Evolutionary conservation across 345 rosid genomes (phyloP), one percentile per base, ranked within the genome.

Genomic region (Boechera stricta): DNA sequence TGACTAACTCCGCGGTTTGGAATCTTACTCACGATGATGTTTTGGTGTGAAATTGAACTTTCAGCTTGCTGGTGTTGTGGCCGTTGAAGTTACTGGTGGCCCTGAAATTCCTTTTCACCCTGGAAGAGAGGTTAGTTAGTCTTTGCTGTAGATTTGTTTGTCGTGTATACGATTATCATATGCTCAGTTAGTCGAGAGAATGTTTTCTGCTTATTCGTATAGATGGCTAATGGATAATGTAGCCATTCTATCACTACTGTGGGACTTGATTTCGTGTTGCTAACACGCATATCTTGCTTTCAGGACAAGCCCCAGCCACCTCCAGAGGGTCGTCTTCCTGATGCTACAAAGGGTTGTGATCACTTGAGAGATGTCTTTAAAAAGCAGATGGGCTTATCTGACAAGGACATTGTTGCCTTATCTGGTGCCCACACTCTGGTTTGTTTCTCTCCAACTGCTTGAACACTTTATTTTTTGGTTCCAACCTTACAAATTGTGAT

Each of bases 401-500:
- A 95, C 84, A 80, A 84, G 84, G 98, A 95, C 51, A 95, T 95
- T 72, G 99, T 92, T 54, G 96, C 89, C 48, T 85, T 95, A 26
- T 95, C 99, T 65, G 99, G 98, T 44, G 99, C 86, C 52, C 99
- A 95, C 86, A 95, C 99, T 63, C 76, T 95, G 91, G 98, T 92
- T 61, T n/a, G 91, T 82, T n/a, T 26, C 69, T 0, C 11, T 35
- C 41, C 15, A 52, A 18, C 33, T 52, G 26, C 18, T 3, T n/a
- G 0, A 49, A 10, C n/a, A 5, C 35, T 24, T 16, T n/a, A 2
- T 10, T 5, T 35, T 24, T 33, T 52, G 45, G 49, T 58, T 33
- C 5, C 6, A 33, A 0, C 13, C 21, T 39, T 33, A 11, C 71
- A 45, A 29, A 28, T 54, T 61, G 0, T 79, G 52, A 60, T 59